Conservation (phyloP, 495 filamentous ascomycete genomes). For the Filosporella fistucella region DNA sequence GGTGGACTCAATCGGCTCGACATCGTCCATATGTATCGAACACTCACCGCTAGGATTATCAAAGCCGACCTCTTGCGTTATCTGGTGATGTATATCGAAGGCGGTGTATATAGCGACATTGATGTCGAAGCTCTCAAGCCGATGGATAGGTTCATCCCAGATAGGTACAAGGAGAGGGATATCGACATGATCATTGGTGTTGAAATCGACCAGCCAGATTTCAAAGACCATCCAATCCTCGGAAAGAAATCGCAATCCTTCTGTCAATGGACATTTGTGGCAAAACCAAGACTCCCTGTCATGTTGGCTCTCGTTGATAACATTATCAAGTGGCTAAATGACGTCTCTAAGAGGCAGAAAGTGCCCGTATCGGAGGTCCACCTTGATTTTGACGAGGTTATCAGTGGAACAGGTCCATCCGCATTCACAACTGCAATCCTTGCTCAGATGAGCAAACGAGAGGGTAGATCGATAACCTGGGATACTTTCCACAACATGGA, state of each 20-base stretch:
- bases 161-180: constrained; percentile 35
- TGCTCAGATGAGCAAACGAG: constrained; percentile 42
- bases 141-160: constrained; percentile 37
- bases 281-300: constrained; percentile 55
- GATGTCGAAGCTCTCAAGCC: constrained; percentile 44
- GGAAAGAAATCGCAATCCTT: constrained; percentile 60
- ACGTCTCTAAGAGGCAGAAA: constrained; percentile 46
- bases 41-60: constrained; percentile 55
- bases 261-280: constrained; percentile 67
- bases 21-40: constrained; percentile 52
- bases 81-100: constrained; percentile 47
- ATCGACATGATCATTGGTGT: constrained; percentile 61
- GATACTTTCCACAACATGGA: constrained; percentile 52
- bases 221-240: constrained; percentile 54
- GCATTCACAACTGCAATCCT: constrained; percentile 60
- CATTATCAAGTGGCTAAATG: constrained; percentile 55
- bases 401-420: constrained; percentile 61
- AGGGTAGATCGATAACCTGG: constrained; percentile 37
- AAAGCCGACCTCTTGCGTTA: constrained; percentile 49
- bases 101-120: constrained; percentile 47
- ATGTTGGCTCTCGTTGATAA: constrained; percentile 58
- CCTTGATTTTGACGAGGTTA: constrained; percentile 64
- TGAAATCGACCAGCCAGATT: constrained; percentile 61
- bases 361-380: constrained; percentile 47
- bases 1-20: constrained; percentile 54